Conservation (phyloP, 1,139 yeast species). For the Pichia terricola region DNA sequence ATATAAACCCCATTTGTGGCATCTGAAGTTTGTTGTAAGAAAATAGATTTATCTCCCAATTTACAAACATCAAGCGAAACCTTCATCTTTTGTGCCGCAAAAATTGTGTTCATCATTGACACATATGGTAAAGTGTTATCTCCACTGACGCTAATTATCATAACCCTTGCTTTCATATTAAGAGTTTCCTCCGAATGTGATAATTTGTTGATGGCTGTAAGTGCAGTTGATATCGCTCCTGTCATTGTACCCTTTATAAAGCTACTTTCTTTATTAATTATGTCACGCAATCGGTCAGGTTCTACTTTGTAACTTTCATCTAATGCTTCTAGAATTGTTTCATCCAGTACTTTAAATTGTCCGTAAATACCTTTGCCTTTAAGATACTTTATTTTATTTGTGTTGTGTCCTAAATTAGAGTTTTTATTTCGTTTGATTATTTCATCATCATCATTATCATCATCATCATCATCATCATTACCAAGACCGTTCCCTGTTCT, state of each 20-base stretch:
- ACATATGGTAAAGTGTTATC: slow-evolving; percentile 78
- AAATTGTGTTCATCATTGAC: slow-evolving; percentile 90
- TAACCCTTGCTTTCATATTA: slow-evolving; percentile 54
- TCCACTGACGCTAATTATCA: slow-evolving; percentile 68
- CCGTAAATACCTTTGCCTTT: slow-evolving; percentile 61
- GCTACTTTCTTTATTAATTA: slow-evolving; percentile 16
- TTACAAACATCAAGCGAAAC: slow-evolving; percentile 88
- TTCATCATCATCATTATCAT: not conserved
- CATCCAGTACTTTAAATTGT: slow-evolving; percentile 77
- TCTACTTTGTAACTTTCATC: slow-evolving; percentile 35
- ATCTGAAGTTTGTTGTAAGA: slow-evolving; percentile 91
- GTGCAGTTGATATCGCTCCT: slow-evolving; percentile 71
- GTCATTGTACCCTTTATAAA: slow-evolving; percentile 44
- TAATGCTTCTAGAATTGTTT: slow-evolving; percentile 57
- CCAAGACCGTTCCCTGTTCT: slow-evolving; percentile 1
- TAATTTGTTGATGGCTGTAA: slow-evolving; percentile 70
- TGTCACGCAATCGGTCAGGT: slow-evolving; percentile 14
- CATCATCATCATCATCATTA: slow-evolving; percentile 2
- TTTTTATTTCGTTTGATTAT: slow-evolving; percentile 6
- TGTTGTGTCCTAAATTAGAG: slow-evolving; percentile 9
- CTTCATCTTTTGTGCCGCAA: slow-evolving; percentile 90
- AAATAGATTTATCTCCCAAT: slow-evolving; percentile 68
- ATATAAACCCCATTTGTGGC: slow-evolving; percentile 89
- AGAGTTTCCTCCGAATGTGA: slow-evolving; percentile 43
- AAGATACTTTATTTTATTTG: slow-evolving; percentile 8